phyloP scores from a whole-genome alignment of 179 eudicot genomes.

The Actinidia chinensis region DNA sequence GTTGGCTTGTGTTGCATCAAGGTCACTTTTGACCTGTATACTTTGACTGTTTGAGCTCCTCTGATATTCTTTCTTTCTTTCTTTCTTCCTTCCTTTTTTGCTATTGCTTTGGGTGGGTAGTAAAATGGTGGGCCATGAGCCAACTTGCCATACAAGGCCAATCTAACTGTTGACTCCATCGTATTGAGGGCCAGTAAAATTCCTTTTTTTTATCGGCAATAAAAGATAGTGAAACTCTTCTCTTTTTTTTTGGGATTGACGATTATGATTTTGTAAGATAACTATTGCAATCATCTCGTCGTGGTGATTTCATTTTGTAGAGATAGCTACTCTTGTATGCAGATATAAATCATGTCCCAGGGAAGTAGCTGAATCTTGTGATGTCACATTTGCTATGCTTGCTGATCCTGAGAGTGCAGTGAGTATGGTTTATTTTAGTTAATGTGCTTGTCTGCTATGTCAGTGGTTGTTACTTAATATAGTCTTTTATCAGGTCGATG shows the following conservation, averaged over 20 bases:
- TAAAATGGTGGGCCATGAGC: background rate
- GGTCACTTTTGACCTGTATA: background rate
- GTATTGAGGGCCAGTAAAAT: background rate
- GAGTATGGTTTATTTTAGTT: constrained; percentile 43
- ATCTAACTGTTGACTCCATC: background rate
- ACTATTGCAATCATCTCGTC: background rate
- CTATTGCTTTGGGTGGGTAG: background rate
- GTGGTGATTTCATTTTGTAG: background rate
- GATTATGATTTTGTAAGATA: background rate
- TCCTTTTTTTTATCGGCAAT: background rate
- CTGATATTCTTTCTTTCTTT: background rate
- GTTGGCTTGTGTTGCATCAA: background rate
- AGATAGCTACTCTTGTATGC: constrained; percentile 25
- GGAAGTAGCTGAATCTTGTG: constrained; percentile 92
- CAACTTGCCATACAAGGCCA: background rate
- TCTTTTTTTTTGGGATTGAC: background rate
- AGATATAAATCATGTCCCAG: constrained; percentile 77
- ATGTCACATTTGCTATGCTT: constrained; percentile 96
- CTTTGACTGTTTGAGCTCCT: background rate
- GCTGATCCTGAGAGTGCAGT: constrained; percentile 99
- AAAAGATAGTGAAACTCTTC: too few species aligned
- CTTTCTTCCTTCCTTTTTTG: too few species aligned
- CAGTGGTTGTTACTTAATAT: constrained; percentile 24
- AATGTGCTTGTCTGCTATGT: constrained; percentile 14
- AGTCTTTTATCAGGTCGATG: constrained; percentile 57